phyloP scores from a whole-genome alignment of 2,329 filamentous ascomycete species.

The Colletotrichum navitas region DNA sequence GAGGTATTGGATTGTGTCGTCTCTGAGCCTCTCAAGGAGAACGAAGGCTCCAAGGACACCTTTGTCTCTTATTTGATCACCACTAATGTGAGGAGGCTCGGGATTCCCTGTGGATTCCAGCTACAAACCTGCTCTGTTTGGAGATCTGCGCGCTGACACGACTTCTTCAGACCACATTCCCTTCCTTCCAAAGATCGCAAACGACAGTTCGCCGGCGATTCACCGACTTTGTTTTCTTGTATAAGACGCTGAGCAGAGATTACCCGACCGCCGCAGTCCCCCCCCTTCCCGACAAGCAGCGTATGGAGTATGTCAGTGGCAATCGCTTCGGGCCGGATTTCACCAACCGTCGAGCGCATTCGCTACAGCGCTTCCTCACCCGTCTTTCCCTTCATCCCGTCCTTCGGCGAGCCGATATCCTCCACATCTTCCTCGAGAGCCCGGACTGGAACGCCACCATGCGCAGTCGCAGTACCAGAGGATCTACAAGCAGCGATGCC shows the following conservation, averaged over 20 bases:
- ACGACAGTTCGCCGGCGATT: slow-evolving; percentile 90
- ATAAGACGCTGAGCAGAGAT: slow-evolving; percentile 88
- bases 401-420: slow-evolving; percentile 82
- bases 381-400: slow-evolving; percentile 90
- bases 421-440: slow-evolving; percentile 92
- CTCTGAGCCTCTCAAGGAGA: slow-evolving; percentile 89
- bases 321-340: slow-evolving; percentile 96
- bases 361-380: slow-evolving; percentile 89
- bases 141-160: slow-evolving; percentile 25
- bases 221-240: slow-evolving; percentile 97
- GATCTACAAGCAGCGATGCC: slow-evolving; percentile 63
- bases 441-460: slow-evolving; percentile 98
- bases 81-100: slow-evolving; percentile 74
- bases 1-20: slow-evolving; percentile 89
- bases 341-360: slow-evolving; percentile 87
- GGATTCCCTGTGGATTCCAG: slow-evolving; percentile 15
- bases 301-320: slow-evolving; percentile 97
- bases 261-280: slow-evolving; percentile 94
- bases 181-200: slow-evolving; percentile 86
- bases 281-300: slow-evolving; percentile 96
- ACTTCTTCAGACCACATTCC: slow-evolving; percentile 85
- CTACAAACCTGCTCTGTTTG: slow-evolving; percentile 8
- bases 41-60: slow-evolving; percentile 94
- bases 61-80: slow-evolving; percentile 97
- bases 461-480: slow-evolving; percentile 79